Percentiles rank a stretch among this genome's conserved stretches.
Evolutionary conservation across 495 filamentous ascomycete species (phyloP).

Genomic region (Talaromyces ruber): DNA sequence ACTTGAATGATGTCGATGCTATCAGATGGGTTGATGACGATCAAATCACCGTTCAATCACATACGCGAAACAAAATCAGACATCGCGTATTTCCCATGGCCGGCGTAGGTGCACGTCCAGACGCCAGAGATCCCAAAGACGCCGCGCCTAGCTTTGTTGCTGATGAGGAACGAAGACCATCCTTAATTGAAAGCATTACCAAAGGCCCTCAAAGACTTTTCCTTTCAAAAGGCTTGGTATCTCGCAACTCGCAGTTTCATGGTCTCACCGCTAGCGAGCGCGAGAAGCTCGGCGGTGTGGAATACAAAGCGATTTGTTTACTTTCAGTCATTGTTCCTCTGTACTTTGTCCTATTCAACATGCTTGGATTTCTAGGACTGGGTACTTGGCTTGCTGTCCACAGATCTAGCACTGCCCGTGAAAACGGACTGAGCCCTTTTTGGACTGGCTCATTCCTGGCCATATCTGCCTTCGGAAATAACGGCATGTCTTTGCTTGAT

Average conservation of each 20-base stretch:
- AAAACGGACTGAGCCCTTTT: slow-evolving; percentile 63
- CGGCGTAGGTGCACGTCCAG: slow-evolving; percentile 43
- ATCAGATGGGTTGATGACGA: slow-evolving; percentile 20
- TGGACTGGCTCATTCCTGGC: slow-evolving; percentile 28
- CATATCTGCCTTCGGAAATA: slow-evolving; percentile 76
- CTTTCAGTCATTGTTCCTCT: slow-evolving; percentile 61
- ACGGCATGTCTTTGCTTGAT: slow-evolving; percentile 78
- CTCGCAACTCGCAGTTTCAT: slow-evolving; percentile 68
- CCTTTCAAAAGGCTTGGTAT: slow-evolving; percentile 37
- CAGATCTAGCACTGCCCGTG: slow-evolving; percentile 43
- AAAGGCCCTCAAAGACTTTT: slow-evolving; percentile 31
- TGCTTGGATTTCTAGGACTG: slow-evolving; percentile 62
- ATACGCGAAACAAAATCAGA: slow-evolving; percentile 6
- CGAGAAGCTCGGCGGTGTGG: slow-evolving; percentile 65
- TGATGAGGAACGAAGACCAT: slow-evolving; percentile 11
- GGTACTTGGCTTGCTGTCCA: slow-evolving; percentile 63
- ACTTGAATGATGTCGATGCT: slow-evolving; percentile 5
- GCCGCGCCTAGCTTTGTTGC: slow-evolving; percentile 14
- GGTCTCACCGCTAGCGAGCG: slow-evolving; percentile 59
- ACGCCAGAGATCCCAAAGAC: slow-evolving; percentile 29
- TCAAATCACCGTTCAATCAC: slow-evolving; percentile 22
- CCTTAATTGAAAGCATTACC: slow-evolving; percentile 17
- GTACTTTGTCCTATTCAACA: slow-evolving; percentile 66
- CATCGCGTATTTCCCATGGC: slow-evolving; percentile 41
- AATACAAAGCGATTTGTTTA: slow-evolving; percentile 70